Conservation (phyloP, 371 early-diverging fungal genomes). For the Circinella minor region DNA sequence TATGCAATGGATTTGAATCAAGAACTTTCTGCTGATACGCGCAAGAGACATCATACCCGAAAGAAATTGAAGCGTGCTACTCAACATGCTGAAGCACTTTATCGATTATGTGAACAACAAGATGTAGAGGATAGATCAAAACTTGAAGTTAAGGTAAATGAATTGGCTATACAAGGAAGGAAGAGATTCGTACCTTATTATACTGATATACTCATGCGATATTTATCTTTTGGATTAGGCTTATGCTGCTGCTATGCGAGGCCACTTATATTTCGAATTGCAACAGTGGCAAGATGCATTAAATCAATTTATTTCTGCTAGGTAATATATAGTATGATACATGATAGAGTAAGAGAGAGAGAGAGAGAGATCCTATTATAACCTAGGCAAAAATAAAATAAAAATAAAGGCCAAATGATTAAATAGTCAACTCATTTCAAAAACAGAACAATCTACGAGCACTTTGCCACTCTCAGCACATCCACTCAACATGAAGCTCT, state of each 20-base stretch:
- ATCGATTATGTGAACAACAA: constrained; percentile 55
- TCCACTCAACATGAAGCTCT: constrained; percentile 67
- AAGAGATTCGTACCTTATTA: neutral
- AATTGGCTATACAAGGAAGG: neutral
- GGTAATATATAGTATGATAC: constrained; percentile 19
- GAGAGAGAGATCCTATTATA: too few relatives aligned
- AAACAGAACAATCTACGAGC: constrained; percentile 69
- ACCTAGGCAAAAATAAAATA: neutral
- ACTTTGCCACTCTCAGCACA: constrained; percentile 52
- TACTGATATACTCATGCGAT: neutral
- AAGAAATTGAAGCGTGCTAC: constrained; percentile 69
- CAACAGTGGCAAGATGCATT: constrained; percentile 74
- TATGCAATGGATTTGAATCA: constrained; percentile 80
- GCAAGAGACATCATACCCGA: constrained; percentile 72
- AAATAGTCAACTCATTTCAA: neutral
- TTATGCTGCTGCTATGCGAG: constrained; percentile 73
- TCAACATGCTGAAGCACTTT: constrained; percentile 56
- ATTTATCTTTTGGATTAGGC: constrained; percentile 46
- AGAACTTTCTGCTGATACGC: constrained; percentile 63
- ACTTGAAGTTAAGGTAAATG: constrained; percentile 66
- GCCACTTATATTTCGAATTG: constrained; percentile 68
- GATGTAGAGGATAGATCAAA: constrained; percentile 59
- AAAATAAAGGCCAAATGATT: neutral
- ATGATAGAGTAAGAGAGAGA: neutral
- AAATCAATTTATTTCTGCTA: constrained; percentile 62